Evolutionary conservation across 805 yeast genomes (phyloP).

Genomic region (Candida palmyrensis): DNA sequence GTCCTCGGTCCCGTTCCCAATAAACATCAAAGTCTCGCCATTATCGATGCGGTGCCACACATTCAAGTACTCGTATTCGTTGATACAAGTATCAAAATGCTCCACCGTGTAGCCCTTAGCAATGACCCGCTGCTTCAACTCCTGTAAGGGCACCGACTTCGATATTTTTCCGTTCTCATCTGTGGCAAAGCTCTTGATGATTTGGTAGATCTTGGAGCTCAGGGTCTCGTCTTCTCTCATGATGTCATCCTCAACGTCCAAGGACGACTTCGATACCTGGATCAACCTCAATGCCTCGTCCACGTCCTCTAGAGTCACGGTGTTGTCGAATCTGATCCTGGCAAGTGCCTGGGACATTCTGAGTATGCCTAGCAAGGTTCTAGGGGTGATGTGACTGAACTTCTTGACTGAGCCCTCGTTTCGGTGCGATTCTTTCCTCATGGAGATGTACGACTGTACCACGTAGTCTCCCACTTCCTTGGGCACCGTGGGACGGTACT

Average conservation of each 20-base stretch:
- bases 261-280: slow-evolving; percentile 81
- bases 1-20: slow-evolving; percentile 34
- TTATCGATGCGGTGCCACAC: slow-evolving; percentile 76
- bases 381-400: slow-evolving; percentile 90
- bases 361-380: slow-evolving; percentile 86
- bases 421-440: slow-evolving; percentile 86
- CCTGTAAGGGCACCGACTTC: slow-evolving; percentile 37
- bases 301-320: slow-evolving; percentile 74
- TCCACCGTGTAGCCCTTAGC: slow-evolving; percentile 81
- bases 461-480: slow-evolving; percentile 82
- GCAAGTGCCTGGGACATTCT: slow-evolving; percentile 95
- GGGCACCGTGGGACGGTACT: slow-evolving; percentile 80
- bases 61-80: slow-evolving; percentile 64
- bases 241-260: slow-evolving; percentile 50
- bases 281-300: slow-evolving; percentile 91
- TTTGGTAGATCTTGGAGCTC: slow-evolving; percentile 64
- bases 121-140: slow-evolving; percentile 57
- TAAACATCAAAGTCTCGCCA: slow-evolving; percentile 57
- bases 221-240: slow-evolving; percentile 60
- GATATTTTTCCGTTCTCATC: slow-evolving; percentile 19
- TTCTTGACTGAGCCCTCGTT: slow-evolving; percentile 72
- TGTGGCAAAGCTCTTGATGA: slow-evolving; percentile 56
- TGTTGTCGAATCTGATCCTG: slow-evolving; percentile 72
- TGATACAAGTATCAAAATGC: slow-evolving; percentile 70
- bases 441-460: slow-evolving; percentile 76